Evolutionary conservation across 1,139 yeast species (phyloP).

Genomic region (Taphrina pruni): DNA sequence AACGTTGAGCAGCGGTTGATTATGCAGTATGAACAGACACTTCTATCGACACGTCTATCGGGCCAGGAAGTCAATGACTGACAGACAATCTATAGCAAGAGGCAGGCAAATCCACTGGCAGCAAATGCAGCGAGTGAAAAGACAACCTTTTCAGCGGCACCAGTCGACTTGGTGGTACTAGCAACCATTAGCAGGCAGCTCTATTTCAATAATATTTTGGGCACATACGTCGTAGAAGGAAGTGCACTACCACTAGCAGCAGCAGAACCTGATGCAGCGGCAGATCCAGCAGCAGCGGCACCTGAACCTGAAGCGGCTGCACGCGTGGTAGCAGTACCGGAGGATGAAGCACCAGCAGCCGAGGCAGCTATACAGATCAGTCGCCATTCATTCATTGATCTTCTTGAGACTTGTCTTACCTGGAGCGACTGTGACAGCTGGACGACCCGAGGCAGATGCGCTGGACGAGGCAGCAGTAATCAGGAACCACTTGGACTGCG

Average conservation of each 20-base stretch:
- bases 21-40: constrained; percentile 1
- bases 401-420: neutral
- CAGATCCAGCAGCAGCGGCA: constrained; percentile 17
- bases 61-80: too few species aligned
- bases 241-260: constrained; percentile 4
- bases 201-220: neutral
- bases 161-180: constrained; percentile 7
- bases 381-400: neutral
- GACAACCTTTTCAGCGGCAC: constrained; percentile 15
- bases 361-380: constrained; percentile 12
- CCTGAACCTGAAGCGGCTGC: constrained; percentile 33
- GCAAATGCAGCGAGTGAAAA: neutral
- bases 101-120: neutral
- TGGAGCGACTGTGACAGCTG: constrained; percentile 20
- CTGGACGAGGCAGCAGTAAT: constrained; percentile 34
- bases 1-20: neutral
- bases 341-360: constrained; percentile 7
- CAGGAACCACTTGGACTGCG: constrained; percentile 38
- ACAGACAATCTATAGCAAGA: neutral
- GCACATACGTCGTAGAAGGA: constrained; percentile 3
- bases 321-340: constrained; percentile 22
- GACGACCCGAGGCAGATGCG: constrained; percentile 18
- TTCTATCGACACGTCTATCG: neutral
- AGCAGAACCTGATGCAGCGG: constrained; percentile 30
- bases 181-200: neutral